Conservation (phyloP, 2,329 filamentous ascomycete genomes). For the Talaromyces funiculosus region DNA sequence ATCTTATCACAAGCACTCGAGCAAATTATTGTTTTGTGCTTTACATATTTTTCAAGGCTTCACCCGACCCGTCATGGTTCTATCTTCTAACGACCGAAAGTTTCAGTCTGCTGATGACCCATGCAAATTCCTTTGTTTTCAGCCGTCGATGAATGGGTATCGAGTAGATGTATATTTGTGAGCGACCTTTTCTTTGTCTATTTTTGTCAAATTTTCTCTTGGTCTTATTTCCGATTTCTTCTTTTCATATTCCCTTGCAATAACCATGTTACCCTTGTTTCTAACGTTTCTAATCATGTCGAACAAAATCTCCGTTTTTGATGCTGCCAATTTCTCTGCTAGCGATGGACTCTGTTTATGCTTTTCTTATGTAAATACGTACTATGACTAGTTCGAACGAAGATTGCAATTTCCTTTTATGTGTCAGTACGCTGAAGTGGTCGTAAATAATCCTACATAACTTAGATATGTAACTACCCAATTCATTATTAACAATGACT, state of each 20-base stretch:
- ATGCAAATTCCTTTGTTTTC: background rate
- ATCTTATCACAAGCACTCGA: background rate
- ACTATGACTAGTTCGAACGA: background rate
- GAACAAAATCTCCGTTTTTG: background rate
- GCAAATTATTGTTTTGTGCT: background rate
- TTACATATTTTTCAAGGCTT: background rate
- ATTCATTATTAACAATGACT: no score
- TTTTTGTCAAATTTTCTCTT: background rate
- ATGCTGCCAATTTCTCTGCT: background rate
- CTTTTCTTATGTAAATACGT: slow-evolving; percentile 4
- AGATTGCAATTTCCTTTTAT: background rate
- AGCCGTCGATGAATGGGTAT: background rate
- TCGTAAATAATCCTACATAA: no score
- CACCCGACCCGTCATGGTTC: background rate
- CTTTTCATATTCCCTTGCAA: background rate
- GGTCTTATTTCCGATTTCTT: background rate
- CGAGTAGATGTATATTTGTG: slow-evolving; percentile 1
- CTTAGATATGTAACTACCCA: no score
- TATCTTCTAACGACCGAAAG: background rate
- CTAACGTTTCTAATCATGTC: background rate
- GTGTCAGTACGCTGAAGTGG: background rate
- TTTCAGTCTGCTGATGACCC: background rate
- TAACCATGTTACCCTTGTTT: background rate
- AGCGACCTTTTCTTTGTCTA: background rate
- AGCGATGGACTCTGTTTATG: background rate